Conservation (phyloP, 768 basidiomycete species). For the Pulveroboletus sp. region DNA sequence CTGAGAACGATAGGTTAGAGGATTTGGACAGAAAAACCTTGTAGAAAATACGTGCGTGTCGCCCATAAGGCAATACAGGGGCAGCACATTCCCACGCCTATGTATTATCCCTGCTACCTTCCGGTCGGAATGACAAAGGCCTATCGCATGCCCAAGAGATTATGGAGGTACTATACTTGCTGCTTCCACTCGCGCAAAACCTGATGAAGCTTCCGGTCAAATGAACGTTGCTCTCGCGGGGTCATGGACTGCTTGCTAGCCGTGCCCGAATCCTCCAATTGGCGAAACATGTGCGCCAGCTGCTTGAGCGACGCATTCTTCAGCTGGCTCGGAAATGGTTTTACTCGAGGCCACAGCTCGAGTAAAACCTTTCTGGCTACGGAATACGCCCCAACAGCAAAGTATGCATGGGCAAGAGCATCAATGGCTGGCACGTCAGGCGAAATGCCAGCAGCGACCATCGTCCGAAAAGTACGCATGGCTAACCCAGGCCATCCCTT, state of each 20-base stretch:
- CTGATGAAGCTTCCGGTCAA: constrained; percentile 37
- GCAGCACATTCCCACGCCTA: not conserved
- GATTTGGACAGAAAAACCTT: no score
- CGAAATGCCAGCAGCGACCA: constrained; percentile 55
- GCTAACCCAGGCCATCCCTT: constrained; percentile 52
- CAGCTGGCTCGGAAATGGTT: constrained; percentile 55
- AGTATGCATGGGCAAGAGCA: constrained; percentile 66
- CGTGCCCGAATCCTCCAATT: constrained; percentile 11
- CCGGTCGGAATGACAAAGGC: not conserved
- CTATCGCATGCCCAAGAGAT: not conserved
- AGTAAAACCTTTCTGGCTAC: constrained; percentile 53
- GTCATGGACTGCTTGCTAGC: constrained; percentile 24
- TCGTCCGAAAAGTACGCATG: constrained; percentile 51
- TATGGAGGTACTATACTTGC: constrained; percentile 4
- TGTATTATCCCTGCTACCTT: constrained; percentile 6
- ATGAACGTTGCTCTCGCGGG: constrained; percentile 31
- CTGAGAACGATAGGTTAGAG: no score
- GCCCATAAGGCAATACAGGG: no score
- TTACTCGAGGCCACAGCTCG: constrained; percentile 60
- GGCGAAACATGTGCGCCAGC: constrained; percentile 46
- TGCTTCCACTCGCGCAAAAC: constrained; percentile 25
- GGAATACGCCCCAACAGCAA: constrained; percentile 48
- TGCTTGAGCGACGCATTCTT: constrained; percentile 40
- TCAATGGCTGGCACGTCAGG: constrained; percentile 74
- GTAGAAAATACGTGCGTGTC: no score